Conservation (phyloP, 495 filamentous ascomycete genomes). For the Pseudevernia furfuracea region DNA sequence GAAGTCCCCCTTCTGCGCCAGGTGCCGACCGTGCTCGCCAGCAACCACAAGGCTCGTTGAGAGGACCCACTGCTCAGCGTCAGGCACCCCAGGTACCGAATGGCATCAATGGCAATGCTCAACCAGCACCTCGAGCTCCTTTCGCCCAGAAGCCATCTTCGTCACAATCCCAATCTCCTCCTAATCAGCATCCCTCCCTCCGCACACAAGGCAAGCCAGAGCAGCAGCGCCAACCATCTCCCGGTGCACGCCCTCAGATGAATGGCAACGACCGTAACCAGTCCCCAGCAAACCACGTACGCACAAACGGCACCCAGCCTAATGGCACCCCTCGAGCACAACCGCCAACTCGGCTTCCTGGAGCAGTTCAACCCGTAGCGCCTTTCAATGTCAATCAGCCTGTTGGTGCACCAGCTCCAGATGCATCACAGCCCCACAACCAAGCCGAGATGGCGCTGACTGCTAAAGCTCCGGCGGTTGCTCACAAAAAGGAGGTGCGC, state of each 20-base stretch:
- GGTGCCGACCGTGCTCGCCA: conserved; percentile 35
- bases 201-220: conserved; percentile 23
- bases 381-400: conserved; percentile 89
- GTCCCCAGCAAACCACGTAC: conserved; percentile 9
- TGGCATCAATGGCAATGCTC: conserved; percentile 13
- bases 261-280: conserved; percentile 16
- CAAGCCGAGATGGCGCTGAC: conserved; percentile 76
- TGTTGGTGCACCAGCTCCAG: conserved; percentile 38
- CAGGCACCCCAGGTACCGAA: conserved; percentile 52
- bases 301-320: conserved; percentile 26
- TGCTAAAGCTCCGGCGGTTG: conserved; percentile 57
- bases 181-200: conserved; percentile 24
- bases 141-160: conserved; percentile 31
- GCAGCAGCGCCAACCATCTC: conserved; percentile 28
- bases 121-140: conserved; percentile 23
- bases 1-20: conserved; percentile 52
- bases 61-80: conserved; percentile 47
- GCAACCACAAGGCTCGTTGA: conserved; percentile 38
- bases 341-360: conserved; percentile 40
- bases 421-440: conserved; percentile 56
- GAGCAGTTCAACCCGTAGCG: conserved; percentile 41
- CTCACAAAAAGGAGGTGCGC: conserved; percentile 80
- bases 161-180: conserved; percentile 33
- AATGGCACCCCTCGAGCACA: conserved; percentile 39
- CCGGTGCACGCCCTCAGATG: conserved; percentile 16